Evolutionary conservation across 73 alveolate genomes (phyloP).

Genomic region (Blepharisma stoltei): DNA sequence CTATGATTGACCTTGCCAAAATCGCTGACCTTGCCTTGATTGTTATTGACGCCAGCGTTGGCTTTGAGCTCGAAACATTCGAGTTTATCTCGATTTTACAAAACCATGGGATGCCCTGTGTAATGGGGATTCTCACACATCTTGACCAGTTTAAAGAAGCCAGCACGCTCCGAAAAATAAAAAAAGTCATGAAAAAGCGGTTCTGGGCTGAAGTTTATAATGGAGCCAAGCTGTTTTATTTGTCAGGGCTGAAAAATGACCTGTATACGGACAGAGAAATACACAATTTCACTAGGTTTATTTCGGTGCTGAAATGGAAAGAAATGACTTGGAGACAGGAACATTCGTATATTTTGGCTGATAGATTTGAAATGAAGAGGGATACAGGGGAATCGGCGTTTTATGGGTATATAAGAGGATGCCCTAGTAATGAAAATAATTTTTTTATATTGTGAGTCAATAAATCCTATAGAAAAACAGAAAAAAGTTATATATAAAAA

Average conservation of each 20-base stretch:
- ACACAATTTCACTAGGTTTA: constrained; percentile 86
- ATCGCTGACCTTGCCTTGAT: constrained; percentile 96
- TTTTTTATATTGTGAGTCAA: too few species aligned
- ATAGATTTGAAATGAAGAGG: constrained; percentile 64
- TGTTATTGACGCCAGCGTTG: constrained; percentile 97
- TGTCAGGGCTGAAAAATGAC: constrained; percentile 91
- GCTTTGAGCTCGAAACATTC: constrained; percentile 99
- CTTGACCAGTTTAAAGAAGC: constrained; percentile 97
- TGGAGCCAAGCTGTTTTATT: constrained; percentile 97
- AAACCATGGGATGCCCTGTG: constrained; percentile 97
- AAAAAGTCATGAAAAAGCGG: constrained; percentile 95
- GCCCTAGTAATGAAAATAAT: constrained; percentile 65
- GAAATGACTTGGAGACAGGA: constrained; percentile 61
- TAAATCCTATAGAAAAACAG: too few species aligned
- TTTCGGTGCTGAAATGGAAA: constrained; percentile 62
- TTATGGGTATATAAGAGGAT: constrained; percentile 94
- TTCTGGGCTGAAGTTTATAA: constrained; percentile 98
- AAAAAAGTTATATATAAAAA: too few species aligned
- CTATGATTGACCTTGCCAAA: constrained; percentile 98
- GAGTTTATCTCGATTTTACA: constrained; percentile 86
- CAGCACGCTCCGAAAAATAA: constrained; percentile 95
- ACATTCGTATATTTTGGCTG: constrained; percentile 82
- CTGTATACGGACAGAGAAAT: constrained; percentile 81
- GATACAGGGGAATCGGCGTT: constrained; percentile 57
- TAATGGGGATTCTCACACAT: constrained; percentile 99